phyloP scores from a whole-genome alignment of 331 rosid genomes.

The Erythrophleum ivorense region DNA sequence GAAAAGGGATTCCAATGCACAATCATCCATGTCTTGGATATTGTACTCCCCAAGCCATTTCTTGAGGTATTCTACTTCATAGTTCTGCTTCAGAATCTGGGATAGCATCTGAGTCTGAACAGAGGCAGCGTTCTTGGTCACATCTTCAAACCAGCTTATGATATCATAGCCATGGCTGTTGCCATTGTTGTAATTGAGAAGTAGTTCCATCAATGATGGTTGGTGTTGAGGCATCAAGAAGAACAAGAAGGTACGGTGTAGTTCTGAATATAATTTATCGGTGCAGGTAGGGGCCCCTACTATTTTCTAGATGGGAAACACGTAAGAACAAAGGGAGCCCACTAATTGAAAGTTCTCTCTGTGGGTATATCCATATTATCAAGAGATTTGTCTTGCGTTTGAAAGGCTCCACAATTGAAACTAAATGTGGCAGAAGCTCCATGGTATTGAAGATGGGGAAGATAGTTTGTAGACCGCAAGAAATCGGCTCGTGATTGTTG shows the following conservation, averaged over 20 bases:
- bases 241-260: not conserved
- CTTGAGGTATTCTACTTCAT: slow-evolving; percentile 64
- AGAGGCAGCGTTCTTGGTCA: slow-evolving; percentile 50
- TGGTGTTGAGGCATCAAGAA: not conserved
- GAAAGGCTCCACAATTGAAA: slow-evolving; percentile 14
- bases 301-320: not conserved
- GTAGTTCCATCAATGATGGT: slow-evolving; percentile 46
- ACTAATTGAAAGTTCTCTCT: slow-evolving; percentile 38
- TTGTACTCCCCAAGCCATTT: slow-evolving; percentile 63
- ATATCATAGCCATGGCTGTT: slow-evolving; percentile 39
- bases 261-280: not conserved
- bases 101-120: slow-evolving; percentile 67
- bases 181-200: slow-evolving; percentile 9
- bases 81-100: slow-evolving; percentile 65
- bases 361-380: slow-evolving; percentile 5
- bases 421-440: slow-evolving; percentile 34
- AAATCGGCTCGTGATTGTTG: slow-evolving; percentile 33
- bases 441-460: slow-evolving; percentile 32
- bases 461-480: slow-evolving; percentile 54
- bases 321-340: slow-evolving; percentile 13
- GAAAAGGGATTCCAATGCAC: slow-evolving; percentile 69
- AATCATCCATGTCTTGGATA: slow-evolving; percentile 57
- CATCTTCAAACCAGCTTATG: slow-evolving; percentile 67
- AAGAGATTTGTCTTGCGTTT: slow-evolving; percentile 16
- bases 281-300: not conserved